These are phyloP conservation scores for Metschnikowia henanensis DNA, from an alignment of 805 yeast species.

Conservation along the genomic window DNA sequence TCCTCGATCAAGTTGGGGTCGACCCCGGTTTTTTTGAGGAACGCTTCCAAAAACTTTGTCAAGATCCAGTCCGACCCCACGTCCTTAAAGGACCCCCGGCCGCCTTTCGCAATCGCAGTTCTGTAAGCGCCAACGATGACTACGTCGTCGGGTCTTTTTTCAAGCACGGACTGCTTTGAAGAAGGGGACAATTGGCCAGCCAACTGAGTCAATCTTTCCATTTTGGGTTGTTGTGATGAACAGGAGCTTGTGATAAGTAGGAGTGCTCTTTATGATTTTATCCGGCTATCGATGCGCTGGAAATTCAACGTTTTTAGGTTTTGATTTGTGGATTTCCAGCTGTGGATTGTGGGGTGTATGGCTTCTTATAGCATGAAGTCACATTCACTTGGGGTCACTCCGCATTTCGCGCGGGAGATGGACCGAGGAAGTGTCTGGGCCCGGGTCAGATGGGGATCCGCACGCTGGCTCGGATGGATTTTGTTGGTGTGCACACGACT, in stretches of 20 bases:
- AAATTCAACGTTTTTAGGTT: too few species aligned
- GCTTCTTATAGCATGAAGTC: slow-evolving; percentile 10
- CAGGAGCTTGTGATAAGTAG: too few species aligned
- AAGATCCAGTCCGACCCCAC: slow-evolving; percentile 79
- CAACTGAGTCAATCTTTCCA: slow-evolving; percentile 50
- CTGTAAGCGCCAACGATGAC: slow-evolving; percentile 90
- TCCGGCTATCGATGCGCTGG: too few species aligned
- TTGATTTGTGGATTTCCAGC: too few species aligned
- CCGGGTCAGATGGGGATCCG: neutral
- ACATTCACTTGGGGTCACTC: slow-evolving; percentile 14
- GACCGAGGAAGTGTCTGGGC: slow-evolving; percentile 6
- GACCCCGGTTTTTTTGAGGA: slow-evolving; percentile 53
- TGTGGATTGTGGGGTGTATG: slow-evolving; percentile 2
- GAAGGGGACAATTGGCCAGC: slow-evolving; percentile 44
- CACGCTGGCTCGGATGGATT: too few species aligned
- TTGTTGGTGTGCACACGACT: too few species aligned
- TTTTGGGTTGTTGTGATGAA: slow-evolving; percentile 10
- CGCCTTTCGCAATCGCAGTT: slow-evolving; percentile 87
- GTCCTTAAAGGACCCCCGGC: slow-evolving; percentile 84
- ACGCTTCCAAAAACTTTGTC: slow-evolving; percentile 59
- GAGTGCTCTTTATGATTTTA: too few species aligned
- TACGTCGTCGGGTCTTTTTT: slow-evolving; percentile 81
- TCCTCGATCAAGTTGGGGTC: slow-evolving; percentile 67
- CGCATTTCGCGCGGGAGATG: slow-evolving; percentile 11
- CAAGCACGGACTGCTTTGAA: slow-evolving; percentile 41